Base-by-base conservation (phyloP, 2,329 filamentous ascomycete genomes). In the Coniochaeta sp. region DNA sequence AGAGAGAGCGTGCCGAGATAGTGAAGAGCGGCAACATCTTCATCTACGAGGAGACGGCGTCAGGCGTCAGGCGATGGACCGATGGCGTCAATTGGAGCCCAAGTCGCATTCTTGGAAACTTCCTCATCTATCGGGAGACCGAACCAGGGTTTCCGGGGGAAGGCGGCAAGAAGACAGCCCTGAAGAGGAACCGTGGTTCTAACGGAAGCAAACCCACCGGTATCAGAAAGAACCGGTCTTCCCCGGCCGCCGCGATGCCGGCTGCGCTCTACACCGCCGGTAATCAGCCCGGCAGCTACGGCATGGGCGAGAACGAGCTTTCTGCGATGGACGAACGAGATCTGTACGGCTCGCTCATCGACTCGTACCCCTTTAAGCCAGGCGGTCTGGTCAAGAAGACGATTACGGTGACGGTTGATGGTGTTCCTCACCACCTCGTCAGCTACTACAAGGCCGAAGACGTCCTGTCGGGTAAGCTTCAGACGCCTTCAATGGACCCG, bases 61-160 rank as follows among this genome's bases (percentile, higher is more conserved):
- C 92, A 0, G 91, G 91, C 5, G 96, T 96, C 75, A 96, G 96
- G 76, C 83, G 93, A 60, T 97, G 93, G 93, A 96, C 92, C 0
- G 93, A 97, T 66, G 92, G 93, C 16, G 85, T 93, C 12, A 88
- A 89, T 7, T 97, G 93, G 93, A 96, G 90, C 66, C 93, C 93
- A 0, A 96, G 88, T 72, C 87, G 89, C 17, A 93, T 96, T 55
- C 79, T 93, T 55, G 89, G 88, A 61, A 95, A 95, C 70, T 96
- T 91, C 67, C 81, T 96, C 50, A 84, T 96, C 65, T 96, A 96
- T 69, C 86, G 91, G 32, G 90, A 96, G 71, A 81, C 96, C 50
- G 84, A 89, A 63, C 86, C 88, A 67, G 86, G 88, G 0, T 93
- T 93, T 65, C 86, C 88, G 10, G 54, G 30, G 2, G 89, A 90